Evolutionary conservation across 2,329 filamentous ascomycete species (phyloP).

Genomic region (Didymellaceae sp.): DNA sequence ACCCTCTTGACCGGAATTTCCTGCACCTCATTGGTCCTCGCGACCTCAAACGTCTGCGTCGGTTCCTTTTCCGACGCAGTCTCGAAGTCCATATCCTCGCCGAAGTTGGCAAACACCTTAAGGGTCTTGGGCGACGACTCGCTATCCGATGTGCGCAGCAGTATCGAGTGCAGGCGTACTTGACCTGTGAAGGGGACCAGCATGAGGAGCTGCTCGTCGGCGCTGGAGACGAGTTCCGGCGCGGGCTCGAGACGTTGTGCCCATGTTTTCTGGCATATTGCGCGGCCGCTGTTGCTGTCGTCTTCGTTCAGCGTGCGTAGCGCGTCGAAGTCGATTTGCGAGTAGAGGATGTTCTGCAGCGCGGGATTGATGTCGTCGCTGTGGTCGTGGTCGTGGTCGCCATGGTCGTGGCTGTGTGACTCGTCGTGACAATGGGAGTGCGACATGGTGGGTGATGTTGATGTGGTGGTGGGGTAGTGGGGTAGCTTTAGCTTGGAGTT

Average conservation of each 20-base stretch:
- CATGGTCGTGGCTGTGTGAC: conserved; percentile 73
- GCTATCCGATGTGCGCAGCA: conserved; percentile 79
- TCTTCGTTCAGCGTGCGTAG: conserved; percentile 87
- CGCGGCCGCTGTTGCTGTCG: conserved; percentile 69
- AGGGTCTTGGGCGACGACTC: conserved; percentile 75
- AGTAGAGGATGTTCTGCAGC: conserved; percentile 87
- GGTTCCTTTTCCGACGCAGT: conserved; percentile 72
- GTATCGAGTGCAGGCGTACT: conserved; percentile 87
- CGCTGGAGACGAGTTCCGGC: conserved; percentile 83
- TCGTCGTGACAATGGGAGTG: conserved; percentile 56
- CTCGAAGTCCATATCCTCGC: conserved; percentile 76
- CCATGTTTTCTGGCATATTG: conserved; percentile 90
- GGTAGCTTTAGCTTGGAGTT: conserved; percentile 34
- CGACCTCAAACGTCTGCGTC: conserved; percentile 78
- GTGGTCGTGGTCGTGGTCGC: conserved; percentile 93
- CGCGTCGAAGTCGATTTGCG: conserved; percentile 87
- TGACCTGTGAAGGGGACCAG: conserved; percentile 92
- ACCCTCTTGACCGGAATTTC: conserved; percentile 89
- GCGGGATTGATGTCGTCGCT: conserved; percentile 91
- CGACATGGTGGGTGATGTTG: conserved; percentile 30
- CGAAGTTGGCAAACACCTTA: conserved; percentile 86
- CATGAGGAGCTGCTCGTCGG: conserved; percentile 93
- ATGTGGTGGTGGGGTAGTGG: conserved; percentile 37
- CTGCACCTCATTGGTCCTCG: conserved; percentile 80
- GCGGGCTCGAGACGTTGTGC: conserved; percentile 72